Percentiles rank a stretch among this genome's conserved stretches.
phyloP scores from a whole-genome alignment of 2,329 filamentous ascomycete genomes.

The Nemania sp. region DNA sequence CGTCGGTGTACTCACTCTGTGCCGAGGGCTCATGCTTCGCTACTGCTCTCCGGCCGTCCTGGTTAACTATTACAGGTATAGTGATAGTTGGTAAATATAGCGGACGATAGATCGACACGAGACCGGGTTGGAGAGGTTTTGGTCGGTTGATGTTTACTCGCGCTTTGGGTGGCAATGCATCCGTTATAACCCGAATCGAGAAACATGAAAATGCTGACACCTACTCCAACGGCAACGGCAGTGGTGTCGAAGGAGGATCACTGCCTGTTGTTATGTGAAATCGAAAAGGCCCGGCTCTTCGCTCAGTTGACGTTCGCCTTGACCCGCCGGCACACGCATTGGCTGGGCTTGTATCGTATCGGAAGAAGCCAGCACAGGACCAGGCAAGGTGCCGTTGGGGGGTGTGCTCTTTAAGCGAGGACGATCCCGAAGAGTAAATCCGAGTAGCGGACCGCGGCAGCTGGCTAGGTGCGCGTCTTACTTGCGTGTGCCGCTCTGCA shows the following conservation, averaged over 20 bases:
- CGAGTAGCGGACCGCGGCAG: conserved; percentile 8
- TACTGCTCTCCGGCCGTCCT: no score
- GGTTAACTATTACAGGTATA: conserved; percentile 6
- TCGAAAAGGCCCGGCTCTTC: conserved; percentile 9
- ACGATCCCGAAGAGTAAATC: conserved; percentile 11
- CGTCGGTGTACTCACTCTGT: conserved; percentile 16
- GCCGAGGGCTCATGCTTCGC: conserved; percentile 17
- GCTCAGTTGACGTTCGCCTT: conserved; percentile 5
- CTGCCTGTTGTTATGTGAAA: conserved; percentile 5
- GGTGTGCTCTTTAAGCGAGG: conserved; percentile 14
- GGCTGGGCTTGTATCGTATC: not conserved
- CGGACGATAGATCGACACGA: not conserved
- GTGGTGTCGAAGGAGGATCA: not conserved
- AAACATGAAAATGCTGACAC: conserved; percentile 2
- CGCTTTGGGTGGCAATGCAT: not conserved
- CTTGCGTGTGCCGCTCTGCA: conserved; percentile 23
- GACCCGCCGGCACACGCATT: conserved; percentile 17
- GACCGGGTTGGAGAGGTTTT: not conserved
- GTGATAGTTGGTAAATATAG: no score
- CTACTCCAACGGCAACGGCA: conserved; percentile 11
- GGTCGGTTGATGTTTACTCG: not conserved
- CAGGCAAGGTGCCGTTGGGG: conserved; percentile 10
- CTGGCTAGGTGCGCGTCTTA: conserved; percentile 23
- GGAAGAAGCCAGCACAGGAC: conserved; percentile 2
- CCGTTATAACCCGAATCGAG: not conserved